Evolutionary conservation across 1,284 basidiomycete genomes (phyloP).

Genomic region (Pterulicium gracile): DNA sequence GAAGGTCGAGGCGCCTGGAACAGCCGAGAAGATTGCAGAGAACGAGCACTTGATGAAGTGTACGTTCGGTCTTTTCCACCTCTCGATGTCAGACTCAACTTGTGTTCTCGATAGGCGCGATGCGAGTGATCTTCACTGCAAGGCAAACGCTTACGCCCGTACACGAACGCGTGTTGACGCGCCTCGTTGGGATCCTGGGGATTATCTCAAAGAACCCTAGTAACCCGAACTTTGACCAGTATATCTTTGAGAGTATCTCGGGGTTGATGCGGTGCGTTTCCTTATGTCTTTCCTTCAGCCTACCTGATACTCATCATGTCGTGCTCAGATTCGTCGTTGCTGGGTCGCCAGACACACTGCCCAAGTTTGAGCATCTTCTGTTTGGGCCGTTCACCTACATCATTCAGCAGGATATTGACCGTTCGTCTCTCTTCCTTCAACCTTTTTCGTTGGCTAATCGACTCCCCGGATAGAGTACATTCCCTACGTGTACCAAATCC

Average conservation of each 20-base stretch:
- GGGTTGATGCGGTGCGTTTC: slow-evolving; percentile 69
- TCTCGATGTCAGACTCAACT: not conserved
- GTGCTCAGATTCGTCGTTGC: slow-evolving; percentile 66
- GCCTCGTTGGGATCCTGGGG: slow-evolving; percentile 75
- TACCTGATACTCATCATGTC: slow-evolving; percentile 1
- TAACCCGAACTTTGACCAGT: slow-evolving; percentile 97
- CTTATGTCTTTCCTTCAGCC: not conserved
- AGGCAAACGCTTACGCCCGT: slow-evolving; percentile 65
- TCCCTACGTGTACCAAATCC: slow-evolving; percentile 94
- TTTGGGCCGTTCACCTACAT: slow-evolving; percentile 86
- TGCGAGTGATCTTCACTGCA: slow-evolving; percentile 90
- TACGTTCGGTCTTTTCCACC: too few species aligned
- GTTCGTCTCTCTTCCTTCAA: slow-evolving; percentile 34
- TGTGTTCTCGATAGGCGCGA: slow-evolving; percentile 52
- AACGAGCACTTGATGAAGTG: slow-evolving; percentile 99
- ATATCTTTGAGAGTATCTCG: slow-evolving; percentile 92
- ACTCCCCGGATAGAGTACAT: slow-evolving; percentile 66
- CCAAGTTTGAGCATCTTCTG: slow-evolving; percentile 72
- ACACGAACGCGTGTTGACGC: slow-evolving; percentile 59
- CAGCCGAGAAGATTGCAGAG: slow-evolving; percentile 91
- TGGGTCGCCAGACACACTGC: slow-evolving; percentile 54
- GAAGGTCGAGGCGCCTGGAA: slow-evolving; percentile 76
- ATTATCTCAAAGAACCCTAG: slow-evolving; percentile 93
- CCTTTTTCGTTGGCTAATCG: not conserved
- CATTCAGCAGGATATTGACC: slow-evolving; percentile 85